These are phyloP conservation scores for Sporothrix schenckii DNA, from an alignment of 2,329 filamentous ascomycete genomes.

Conservation along the genomic window DNA sequence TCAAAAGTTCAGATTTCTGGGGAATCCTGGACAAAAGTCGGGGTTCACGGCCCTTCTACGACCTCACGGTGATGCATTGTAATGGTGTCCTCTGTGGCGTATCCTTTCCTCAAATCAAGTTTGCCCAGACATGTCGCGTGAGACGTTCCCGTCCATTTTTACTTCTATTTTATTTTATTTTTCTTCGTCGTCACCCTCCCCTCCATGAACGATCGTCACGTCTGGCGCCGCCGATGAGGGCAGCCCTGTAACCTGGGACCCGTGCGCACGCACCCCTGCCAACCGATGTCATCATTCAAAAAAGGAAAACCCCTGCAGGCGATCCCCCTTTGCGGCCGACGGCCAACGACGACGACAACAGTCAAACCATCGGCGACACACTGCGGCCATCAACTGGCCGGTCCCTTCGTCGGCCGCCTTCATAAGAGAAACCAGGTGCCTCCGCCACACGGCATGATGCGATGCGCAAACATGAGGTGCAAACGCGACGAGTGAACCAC, in stretches of 20 bases:
- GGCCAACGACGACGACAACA: not conserved
- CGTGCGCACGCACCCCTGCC: not conserved
- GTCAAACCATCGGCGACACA: not conserved
- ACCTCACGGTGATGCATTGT: not conserved
- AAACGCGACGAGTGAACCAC: slow-evolving; percentile 7
- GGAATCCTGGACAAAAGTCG: slow-evolving; percentile 16
- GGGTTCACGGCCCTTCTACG: not conserved
- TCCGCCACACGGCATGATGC: slow-evolving; percentile 8
- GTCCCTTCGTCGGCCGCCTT: not conserved
- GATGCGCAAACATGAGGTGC: slow-evolving; percentile 24
- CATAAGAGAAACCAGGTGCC: not conserved
- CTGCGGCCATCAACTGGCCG: not conserved
- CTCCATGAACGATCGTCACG: slow-evolving; percentile 8
- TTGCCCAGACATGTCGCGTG: not conserved
- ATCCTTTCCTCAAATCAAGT: not conserved
- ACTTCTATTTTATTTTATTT: not conserved
- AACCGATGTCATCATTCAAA: not conserved
- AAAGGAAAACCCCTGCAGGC: not conserved
- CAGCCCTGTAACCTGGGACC: slow-evolving; percentile 27
- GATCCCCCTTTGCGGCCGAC: slow-evolving; percentile 19
- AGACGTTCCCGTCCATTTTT: not conserved
- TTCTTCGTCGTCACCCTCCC: not conserved
- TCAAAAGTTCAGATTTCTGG: slow-evolving; percentile 25
- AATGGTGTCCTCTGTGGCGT: not conserved
- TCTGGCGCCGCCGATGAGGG: slow-evolving; percentile 27